Conservation (phyloP, 148 eudicot genomes). For the Rhododendron kiyosumense region DNA sequence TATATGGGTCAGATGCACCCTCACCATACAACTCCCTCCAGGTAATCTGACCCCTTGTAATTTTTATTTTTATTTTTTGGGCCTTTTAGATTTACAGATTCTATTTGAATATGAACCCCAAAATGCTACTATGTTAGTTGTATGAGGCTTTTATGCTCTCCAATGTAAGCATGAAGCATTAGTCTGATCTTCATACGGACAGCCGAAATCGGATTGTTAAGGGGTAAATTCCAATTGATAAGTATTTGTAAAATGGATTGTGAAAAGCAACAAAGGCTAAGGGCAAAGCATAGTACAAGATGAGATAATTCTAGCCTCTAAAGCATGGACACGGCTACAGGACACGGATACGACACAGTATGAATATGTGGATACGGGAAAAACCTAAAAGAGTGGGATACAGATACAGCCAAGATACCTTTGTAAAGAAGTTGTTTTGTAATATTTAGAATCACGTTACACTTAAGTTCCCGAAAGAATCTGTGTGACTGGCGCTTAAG, state of each 20-base stretch:
- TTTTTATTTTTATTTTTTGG: not conserved
- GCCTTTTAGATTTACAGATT: not conserved
- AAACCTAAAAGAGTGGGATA: not conserved
- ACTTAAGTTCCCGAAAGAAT: not conserved
- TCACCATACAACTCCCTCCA: slow-evolving; percentile 96
- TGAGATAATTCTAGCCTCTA: not conserved
- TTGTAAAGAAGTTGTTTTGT: not conserved
- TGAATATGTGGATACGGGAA: not conserved
- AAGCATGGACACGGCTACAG: not conserved
- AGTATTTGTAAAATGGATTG: not conserved
- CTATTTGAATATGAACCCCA: not conserved
- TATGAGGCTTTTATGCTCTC: not conserved
- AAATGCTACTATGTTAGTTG: not conserved
- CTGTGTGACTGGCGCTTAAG: not conserved
- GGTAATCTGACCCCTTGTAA: slow-evolving; percentile 29
- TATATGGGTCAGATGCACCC: slow-evolving; percentile 98
- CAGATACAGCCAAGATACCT: not conserved
- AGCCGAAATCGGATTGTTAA: not conserved
- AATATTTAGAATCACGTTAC: not conserved
- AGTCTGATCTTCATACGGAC: not conserved
- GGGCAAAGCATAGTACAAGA: not conserved
- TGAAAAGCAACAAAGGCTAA: not conserved
- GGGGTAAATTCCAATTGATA: not conserved
- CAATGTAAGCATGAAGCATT: not conserved
- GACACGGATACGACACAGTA: not conserved